These are phyloP conservation scores for Phaeoacremonium minimum DNA, from an alignment of 2,329 filamentous ascomycete genomes.

Conservation along the genomic window DNA sequence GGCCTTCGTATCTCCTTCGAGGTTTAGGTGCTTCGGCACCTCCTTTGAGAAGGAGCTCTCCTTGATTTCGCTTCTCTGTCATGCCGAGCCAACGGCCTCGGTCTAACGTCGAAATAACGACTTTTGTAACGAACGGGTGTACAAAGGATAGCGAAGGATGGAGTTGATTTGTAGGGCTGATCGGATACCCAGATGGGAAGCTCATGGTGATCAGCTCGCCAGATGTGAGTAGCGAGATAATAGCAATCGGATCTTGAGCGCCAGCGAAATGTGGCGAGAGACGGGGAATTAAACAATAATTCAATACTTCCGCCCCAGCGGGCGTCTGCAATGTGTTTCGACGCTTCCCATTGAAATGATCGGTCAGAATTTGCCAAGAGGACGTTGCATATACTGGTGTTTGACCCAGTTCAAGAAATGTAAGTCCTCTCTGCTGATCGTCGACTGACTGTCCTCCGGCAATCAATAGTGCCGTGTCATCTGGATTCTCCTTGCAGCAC, in stretches of 20 bases:
- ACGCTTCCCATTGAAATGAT: slow-evolving; percentile 75
- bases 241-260: slow-evolving; percentile 83
- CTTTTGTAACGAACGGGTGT: slow-evolving; percentile 78
- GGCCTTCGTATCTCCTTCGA: slow-evolving; percentile 72
- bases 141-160: slow-evolving; percentile 84
- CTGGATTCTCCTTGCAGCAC: slow-evolving; percentile 92
- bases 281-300: slow-evolving; percentile 82
- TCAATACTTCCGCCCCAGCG: slow-evolving; percentile 67
- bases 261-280: slow-evolving; percentile 80
- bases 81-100: slow-evolving; percentile 84
- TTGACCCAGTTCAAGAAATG: slow-evolving; percentile 81
- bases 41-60: slow-evolving; percentile 73
- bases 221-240: slow-evolving; percentile 74
- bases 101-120: slow-evolving; percentile 69
- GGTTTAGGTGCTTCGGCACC: slow-evolving; percentile 69
- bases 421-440: slow-evolving; percentile 69
- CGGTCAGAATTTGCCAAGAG: slow-evolving; percentile 76
- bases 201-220: slow-evolving; percentile 87
- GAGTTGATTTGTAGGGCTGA: slow-evolving; percentile 88
- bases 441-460: slow-evolving; percentile 73
- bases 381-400: slow-evolving; percentile 91
- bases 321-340: slow-evolving; percentile 72
- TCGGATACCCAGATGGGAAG: slow-evolving; percentile 87
- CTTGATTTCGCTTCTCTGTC: slow-evolving; percentile 76
- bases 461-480: slow-evolving; percentile 85